Evolutionary conservation across 2,329 filamentous ascomycete genomes (phyloP), one percentile per base, ranked within the genome.

Genomic region (Curvularia sp.): DNA sequence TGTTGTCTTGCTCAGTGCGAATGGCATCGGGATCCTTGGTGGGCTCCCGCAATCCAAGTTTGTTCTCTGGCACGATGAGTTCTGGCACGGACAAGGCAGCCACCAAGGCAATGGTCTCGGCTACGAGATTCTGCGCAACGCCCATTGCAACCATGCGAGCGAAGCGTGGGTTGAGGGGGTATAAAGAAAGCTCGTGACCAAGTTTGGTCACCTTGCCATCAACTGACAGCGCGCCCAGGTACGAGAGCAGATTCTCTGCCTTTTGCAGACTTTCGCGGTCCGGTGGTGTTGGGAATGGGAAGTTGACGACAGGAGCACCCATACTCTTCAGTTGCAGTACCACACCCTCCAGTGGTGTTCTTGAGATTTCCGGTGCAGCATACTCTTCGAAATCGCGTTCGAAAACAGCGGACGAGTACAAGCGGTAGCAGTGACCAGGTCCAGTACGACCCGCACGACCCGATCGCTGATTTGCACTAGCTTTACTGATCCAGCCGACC

Each of bases 401-500:
- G 69, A 91, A 99, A 0, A 99, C 90, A 0, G 95, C 95, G 12
- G 93, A 97, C 0, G 93, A 97, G 78, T 97, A 99, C 4, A 99
- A 80, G 56, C 93, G 84, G 80, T 97, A 99, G 78, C 94, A 98
- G 78, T 99, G 96, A 7, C 95, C 95, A 1, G 95, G 93, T 0
- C 93, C 94, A 4, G 94, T 99, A 83, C 95, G 89, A 63, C 96
- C 95, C 57, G 95, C 95, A 84, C 95, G 92, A 79, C 95, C 95
- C 58, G 92, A 88, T 75, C 95, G 86, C 78, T 99, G 95, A 65
- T 89, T 91, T 7, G 95, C 94, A 75, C 92, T 96, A 28, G 95
- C 95, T 80, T 99, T 98, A 80, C 93, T 97, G 74, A 98, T 96
- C 92, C 94, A 99, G 41, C 90, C 90, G 53, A 99, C 87, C 69